These are phyloP conservation scores for Neurospora sp. DNA, from an alignment of 2,329 filamentous ascomycete genomes.

Conservation along the genomic window DNA sequence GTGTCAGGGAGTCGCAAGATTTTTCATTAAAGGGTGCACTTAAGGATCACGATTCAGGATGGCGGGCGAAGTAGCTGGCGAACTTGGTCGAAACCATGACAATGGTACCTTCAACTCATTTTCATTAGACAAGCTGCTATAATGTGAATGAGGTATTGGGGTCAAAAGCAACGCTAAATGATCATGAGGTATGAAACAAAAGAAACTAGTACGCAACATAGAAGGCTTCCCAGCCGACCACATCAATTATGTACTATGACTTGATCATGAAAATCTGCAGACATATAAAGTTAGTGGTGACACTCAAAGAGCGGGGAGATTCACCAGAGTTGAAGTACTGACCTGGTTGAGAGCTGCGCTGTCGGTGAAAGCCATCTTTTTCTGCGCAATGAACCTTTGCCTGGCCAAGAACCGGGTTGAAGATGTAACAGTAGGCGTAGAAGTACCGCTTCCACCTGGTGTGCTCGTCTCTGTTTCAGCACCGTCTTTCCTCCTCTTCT, in stretches of 20 bases:
- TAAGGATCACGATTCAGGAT: background rate
- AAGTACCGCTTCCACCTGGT: conserved; percentile 24
- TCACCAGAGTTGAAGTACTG: conserved; percentile 18
- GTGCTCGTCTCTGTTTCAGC: conserved; percentile 2
- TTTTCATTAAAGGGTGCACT: background rate
- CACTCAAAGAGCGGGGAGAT: background rate
- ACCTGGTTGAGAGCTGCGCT: conserved; percentile 80
- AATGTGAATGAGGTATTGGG: background rate
- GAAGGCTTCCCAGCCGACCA: background rate
- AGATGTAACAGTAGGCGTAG: conserved; percentile 26
- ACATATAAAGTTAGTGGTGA: conserved; percentile 7
- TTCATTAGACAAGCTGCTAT: background rate
- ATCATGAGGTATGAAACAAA: background rate
- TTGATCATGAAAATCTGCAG: conserved; percentile 62
- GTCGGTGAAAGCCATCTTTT: conserved; percentile 74
- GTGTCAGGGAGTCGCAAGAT: background rate
- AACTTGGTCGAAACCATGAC: background rate
- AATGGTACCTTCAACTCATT: background rate
- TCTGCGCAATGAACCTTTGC: conserved; percentile 78
- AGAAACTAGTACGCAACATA: background rate
- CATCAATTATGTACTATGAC: conserved; percentile 14
- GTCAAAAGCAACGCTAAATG: background rate
- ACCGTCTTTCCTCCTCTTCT: conserved; percentile 16
- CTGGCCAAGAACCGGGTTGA: conserved; percentile 64
- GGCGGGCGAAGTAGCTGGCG: background rate